Conservation (phyloP, 2,329 filamentous ascomycete species). For the Colletotrichum horii region DNA sequence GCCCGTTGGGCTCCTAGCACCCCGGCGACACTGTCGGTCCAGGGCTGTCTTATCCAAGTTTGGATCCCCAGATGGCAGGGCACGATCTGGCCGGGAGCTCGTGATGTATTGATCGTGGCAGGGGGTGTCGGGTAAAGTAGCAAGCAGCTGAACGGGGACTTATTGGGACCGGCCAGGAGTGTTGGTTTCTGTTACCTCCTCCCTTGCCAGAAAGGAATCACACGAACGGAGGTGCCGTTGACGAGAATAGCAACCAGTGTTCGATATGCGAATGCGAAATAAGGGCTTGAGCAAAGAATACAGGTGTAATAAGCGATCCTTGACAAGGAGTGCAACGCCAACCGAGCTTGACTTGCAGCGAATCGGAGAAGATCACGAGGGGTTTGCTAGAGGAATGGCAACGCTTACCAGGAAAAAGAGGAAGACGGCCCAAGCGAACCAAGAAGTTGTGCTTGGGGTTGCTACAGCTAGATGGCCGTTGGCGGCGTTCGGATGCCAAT, state of each 20-base stretch:
- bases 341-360: not conserved
- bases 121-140: not conserved
- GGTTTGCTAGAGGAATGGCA: not conserved
- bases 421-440: not conserved
- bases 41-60: not conserved
- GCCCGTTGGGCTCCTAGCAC: not conserved
- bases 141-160: not conserved
- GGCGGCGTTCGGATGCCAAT: not conserved
- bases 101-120: not conserved
- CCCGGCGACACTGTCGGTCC: not conserved
- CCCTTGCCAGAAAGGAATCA: not conserved
- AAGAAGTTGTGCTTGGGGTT: not conserved
- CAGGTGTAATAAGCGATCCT: not conserved
- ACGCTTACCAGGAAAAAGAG: conserved; percentile 2
- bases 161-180: not conserved
- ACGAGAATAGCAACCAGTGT: not conserved
- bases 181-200: not conserved
- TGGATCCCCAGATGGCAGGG: not conserved
- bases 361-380: conserved; percentile 2
- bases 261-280: not conserved
- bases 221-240: not conserved
- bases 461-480: not conserved
- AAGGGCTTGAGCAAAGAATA: not conserved
- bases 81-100: not conserved
- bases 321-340: not conserved